Conservation (phyloP, 2,329 filamentous ascomycete genomes). For the Lecanicillium sp. region DNA sequence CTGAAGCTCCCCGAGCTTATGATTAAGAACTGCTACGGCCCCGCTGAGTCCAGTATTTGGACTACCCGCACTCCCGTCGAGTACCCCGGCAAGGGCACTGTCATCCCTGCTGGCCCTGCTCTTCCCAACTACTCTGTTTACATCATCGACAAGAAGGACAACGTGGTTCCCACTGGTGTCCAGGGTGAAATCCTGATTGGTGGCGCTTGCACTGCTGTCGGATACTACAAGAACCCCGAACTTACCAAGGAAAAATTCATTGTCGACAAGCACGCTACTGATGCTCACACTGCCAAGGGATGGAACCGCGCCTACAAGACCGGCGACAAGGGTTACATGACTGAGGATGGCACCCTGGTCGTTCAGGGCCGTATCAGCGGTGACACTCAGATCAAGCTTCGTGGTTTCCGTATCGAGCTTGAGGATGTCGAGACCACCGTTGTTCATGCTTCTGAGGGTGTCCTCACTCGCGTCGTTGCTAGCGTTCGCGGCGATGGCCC, state of each 20-base stretch:
- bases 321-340: slow-evolving; percentile 33
- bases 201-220: slow-evolving; percentile 35
- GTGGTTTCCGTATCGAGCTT: slow-evolving; percentile 40
- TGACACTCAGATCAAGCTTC: slow-evolving; percentile 41
- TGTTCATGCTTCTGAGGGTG: slow-evolving; percentile 17
- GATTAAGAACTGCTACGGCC: slow-evolving; percentile 16
- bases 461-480: slow-evolving; percentile 20
- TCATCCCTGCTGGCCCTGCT: slow-evolving; percentile 16
- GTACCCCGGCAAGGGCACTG: slow-evolving; percentile 18
- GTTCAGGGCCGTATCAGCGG: slow-evolving; percentile 33
- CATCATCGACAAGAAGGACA: slow-evolving; percentile 31
- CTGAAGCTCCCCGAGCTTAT: slow-evolving; percentile 13
- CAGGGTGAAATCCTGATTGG: slow-evolving; percentile 21
- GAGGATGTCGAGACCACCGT: slow-evolving; percentile 30
- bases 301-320: slow-evolving; percentile 32
- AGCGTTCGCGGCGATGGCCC: slow-evolving; percentile 17
- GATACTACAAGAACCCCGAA: slow-evolving; percentile 31
- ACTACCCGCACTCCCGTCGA: slow-evolving; percentile 13
- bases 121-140: slow-evolving; percentile 32
- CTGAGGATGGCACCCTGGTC: slow-evolving; percentile 27
- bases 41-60: slow-evolving; percentile 14
- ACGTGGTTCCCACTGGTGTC: slow-evolving; percentile 16
- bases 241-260: slow-evolving; percentile 16
- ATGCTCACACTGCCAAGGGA: slow-evolving; percentile 10
- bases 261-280: slow-evolving; percentile 15